A percentile compares a stretch with the other conserved stretches of the same genome.
These are phyloP conservation scores for Psophocarpus tetragonolobus DNA, from an alignment of 306 rosid species.

Conservation along the genomic window DNA sequence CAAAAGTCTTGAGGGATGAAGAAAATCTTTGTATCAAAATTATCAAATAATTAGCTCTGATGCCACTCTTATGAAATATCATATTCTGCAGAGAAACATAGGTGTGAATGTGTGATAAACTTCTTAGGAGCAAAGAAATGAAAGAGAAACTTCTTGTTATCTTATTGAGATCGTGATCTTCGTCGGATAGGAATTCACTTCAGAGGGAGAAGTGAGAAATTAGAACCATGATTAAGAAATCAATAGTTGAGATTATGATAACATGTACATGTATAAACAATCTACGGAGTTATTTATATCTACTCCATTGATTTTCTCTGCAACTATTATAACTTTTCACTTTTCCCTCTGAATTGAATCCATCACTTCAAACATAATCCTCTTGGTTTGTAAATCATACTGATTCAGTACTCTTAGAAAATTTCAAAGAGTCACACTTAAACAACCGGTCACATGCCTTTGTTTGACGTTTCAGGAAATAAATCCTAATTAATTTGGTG, in stretches of 20 bases:
- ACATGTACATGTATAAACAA: background rate
- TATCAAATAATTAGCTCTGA: background rate
- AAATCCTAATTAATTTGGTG: background rate
- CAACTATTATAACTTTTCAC: background rate
- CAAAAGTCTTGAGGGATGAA: background rate
- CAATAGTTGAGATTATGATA: background rate
- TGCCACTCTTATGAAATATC: too few species aligned
- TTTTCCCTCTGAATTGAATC: background rate
- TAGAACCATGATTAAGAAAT: background rate
- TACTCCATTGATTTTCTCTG: background rate
- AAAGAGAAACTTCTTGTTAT: background rate
- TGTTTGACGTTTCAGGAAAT: background rate
- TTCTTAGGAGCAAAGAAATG: background rate
- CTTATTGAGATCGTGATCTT: background rate
- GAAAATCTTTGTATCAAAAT: background rate
- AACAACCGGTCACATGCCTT: background rate
- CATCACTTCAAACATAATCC: background rate
- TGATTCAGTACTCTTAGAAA: background rate
- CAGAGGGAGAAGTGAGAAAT: background rate
- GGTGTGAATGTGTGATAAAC: background rate
- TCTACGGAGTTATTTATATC: background rate
- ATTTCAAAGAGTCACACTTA: background rate
- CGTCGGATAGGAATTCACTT: background rate
- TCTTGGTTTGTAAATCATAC: background rate
- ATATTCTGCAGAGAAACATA: background rate